Evolutionary conservation across 129 eudicot genomes (phyloP), one percentile per base, ranked within the genome.

Genomic region (Pseudognaphalium luteoalbum): DNA sequence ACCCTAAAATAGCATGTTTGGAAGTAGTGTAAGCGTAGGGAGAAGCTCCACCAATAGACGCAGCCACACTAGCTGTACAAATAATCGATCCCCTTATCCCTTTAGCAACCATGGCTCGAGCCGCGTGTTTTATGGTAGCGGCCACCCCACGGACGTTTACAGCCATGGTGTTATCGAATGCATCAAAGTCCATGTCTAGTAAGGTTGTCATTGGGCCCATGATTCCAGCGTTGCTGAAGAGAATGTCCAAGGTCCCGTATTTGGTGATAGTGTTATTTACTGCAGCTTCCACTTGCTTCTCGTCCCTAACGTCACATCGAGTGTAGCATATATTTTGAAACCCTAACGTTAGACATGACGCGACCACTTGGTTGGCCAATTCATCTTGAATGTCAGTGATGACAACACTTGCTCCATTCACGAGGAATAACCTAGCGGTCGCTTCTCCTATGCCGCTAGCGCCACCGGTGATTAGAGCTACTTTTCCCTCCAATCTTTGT

Each of bases 381-480:
- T 25, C 28, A 25, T 25, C 28, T 25, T 25, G 28, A 25, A 25
- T 25, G 28, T 25, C 28, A 25, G 28, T 25, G 28, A 25, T 25
- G 28, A 25, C 28, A 25, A 25, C 28, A 25, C 28, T 25, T 25
- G 28, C 28, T 25, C 28, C 28, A 25, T 25, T 25, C 28, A 25
- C 28, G 28, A 25, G 28, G 28, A 25, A 25, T 25, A 25, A 21
- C 88, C 76, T 85, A 25, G 28, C 28, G 0, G 28, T 25, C 28
- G 28, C 28, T 25, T 25, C 97, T 20, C 97, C 97, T 33, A 91
- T 88, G 78, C 97, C 97, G 81, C 97, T 89, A 2, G 97, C 97
- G 6, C 86, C 97, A 6, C 97, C 97, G 5, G 97, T 91, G 71
- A 91, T 83, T 3, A 91, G 77, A 41, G 97, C 97, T 58, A 91